These are phyloP conservation scores for Phytophthora parvispora DNA, from an alignment of 352 stramenopile species.

Conservation along the genomic window DNA sequence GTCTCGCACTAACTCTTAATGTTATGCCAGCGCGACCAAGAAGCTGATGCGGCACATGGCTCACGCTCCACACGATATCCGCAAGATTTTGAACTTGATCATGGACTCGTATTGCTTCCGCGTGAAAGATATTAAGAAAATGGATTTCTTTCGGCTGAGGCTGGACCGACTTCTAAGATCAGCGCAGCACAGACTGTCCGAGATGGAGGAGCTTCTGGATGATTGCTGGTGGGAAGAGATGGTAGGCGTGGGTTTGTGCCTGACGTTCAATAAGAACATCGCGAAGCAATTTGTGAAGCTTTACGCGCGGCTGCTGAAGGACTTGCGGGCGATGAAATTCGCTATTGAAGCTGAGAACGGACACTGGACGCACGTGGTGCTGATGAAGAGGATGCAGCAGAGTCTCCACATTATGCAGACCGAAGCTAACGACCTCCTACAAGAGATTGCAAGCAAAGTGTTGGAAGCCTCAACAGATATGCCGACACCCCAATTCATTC, in stretches of 20 bases:
- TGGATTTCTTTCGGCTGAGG: conserved; percentile 78
- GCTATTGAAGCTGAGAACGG: conserved; percentile 72
- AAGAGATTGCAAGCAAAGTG: conserved; percentile 56
- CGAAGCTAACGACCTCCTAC: conserved; percentile 66
- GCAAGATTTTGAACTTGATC: conserved; percentile 86
- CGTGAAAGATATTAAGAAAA: conserved; percentile 76
- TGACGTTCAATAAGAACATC: conserved; percentile 78
- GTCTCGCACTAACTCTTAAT: not conserved
- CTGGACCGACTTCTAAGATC: conserved; percentile 52
- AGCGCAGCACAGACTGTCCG: conserved; percentile 39
- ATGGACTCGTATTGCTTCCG: conserved; percentile 84
- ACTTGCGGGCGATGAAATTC: conserved; percentile 75
- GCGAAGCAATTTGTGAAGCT: conserved; percentile 78
- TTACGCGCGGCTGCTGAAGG: conserved; percentile 62
- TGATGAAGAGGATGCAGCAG: conserved; percentile 75
- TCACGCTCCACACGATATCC: conserved; percentile 57
- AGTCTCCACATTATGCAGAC: conserved; percentile 71
- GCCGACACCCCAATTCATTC: conserved; percentile 43
- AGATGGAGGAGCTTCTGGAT: conserved; percentile 68
- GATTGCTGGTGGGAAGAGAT: conserved; percentile 83
- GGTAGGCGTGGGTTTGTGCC: conserved; percentile 54
- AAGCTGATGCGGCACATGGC: conserved; percentile 56
- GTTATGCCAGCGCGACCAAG: conserved; percentile 52
- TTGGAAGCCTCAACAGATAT: conserved; percentile 40
- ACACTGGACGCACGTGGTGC: conserved; percentile 58